phyloP scores from a whole-genome alignment of 2,329 filamentous ascomycete species.

The Scedosporium apiospermum region DNA sequence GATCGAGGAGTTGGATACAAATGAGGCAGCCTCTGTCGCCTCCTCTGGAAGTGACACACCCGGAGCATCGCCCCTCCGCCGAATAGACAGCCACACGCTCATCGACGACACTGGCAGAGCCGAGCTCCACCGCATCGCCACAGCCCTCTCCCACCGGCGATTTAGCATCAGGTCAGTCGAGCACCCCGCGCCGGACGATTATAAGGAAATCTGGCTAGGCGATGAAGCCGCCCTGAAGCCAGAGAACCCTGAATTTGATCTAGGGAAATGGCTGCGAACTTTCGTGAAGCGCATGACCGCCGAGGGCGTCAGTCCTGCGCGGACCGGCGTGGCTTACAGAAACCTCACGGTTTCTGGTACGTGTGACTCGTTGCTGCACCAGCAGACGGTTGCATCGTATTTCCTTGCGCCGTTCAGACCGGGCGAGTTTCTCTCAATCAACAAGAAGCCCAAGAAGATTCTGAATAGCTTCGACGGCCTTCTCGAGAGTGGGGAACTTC shows the following conservation, averaged over 20 bases:
- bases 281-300: constrained; percentile 35
- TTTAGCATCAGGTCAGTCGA: constrained; percentile 14
- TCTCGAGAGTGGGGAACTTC: constrained; percentile 53
- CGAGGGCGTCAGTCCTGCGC: constrained; percentile 42
- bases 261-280: constrained; percentile 29
- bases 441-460: constrained; percentile 46
- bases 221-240: constrained; percentile 27
- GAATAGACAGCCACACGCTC: background rate
- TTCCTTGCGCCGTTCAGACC: constrained; percentile 48
- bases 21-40: background rate
- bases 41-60: background rate
- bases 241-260: constrained; percentile 26
- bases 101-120: constrained; percentile 22
- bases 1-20: background rate
- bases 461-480: constrained; percentile 55
- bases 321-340: constrained; percentile 53
- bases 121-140: constrained; percentile 30
- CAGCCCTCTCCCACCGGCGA: constrained; percentile 25
- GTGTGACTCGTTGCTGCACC: constrained; percentile 57
- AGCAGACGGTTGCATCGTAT: constrained; percentile 54
- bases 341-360: constrained; percentile 59
- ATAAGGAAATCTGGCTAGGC: constrained; percentile 1
- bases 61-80: background rate
- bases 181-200: constrained; percentile 3
- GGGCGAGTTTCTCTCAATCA: constrained; percentile 42